A percentile compares a stretch with the other conserved stretches of the same genome.
phyloP scores from a whole-genome alignment of 805 yeast species.

The Wickerhamiella vanderwaltii region DNA sequence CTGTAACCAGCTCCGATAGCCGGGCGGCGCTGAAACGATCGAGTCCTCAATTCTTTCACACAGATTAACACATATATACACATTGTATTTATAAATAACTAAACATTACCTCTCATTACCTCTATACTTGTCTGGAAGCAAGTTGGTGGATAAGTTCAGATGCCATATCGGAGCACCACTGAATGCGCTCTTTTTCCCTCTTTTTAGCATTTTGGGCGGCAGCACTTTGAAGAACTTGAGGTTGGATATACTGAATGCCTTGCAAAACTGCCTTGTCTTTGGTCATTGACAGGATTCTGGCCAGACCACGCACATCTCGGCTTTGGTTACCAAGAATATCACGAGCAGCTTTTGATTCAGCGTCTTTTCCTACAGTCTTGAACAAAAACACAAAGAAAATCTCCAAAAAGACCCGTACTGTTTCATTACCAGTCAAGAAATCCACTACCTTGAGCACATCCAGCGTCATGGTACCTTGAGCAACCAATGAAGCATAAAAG shows the following conservation, averaged over 20 bases:
- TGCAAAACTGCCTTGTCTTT: slow-evolving; percentile 47
- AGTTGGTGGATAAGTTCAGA: slow-evolving; percentile 1
- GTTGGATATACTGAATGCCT: slow-evolving; percentile 55
- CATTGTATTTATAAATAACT: too few species aligned
- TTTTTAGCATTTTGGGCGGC: slow-evolving; percentile 34
- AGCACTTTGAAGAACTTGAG: slow-evolving; percentile 32
- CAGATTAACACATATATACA: too few species aligned
- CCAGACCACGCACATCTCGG: slow-evolving; percentile 38
- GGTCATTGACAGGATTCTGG: slow-evolving; percentile 42
- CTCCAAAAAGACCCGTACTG: slow-evolving; percentile 59
- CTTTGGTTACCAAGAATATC: slow-evolving; percentile 22
- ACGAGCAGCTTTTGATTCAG: slow-evolving; percentile 20
- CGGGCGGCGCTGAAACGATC: too few species aligned
- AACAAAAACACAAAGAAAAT: slow-evolving; percentile 56
- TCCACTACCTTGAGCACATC: slow-evolving; percentile 64
- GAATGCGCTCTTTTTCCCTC: slow-evolving; percentile 44
- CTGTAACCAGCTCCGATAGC: too few species aligned
- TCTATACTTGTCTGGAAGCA: too few species aligned
- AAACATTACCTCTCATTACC: too few species aligned
- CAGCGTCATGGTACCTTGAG: slow-evolving; percentile 61
- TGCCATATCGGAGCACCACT: slow-evolving; percentile 42
- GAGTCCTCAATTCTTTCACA: too few species aligned
- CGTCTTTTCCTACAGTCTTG: slow-evolving; percentile 39
- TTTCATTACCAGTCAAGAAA: slow-evolving; percentile 51
- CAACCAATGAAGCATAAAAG: slow-evolving; percentile 63